Conservation (phyloP, 352 stramenopile species). For the Thraustochytrium striatum region DNA sequence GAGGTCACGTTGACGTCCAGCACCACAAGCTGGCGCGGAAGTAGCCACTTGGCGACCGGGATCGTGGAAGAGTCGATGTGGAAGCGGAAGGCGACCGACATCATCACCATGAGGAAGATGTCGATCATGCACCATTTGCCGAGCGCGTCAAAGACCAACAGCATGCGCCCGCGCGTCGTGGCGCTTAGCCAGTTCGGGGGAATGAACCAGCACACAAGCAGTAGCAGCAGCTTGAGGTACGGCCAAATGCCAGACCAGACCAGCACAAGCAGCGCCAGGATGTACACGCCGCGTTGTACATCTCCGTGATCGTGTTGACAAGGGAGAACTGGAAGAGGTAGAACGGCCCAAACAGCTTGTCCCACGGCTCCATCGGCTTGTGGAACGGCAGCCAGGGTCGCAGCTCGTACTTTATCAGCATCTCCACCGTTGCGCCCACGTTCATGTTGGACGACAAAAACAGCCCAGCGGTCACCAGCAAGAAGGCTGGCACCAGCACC, state of each 20-base stretch:
- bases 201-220: conserved; percentile 60
- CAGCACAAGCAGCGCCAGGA: conserved; percentile 64
- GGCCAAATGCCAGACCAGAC: conserved; percentile 69
- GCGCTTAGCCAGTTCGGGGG: background rate
- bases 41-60: conserved; percentile 3
- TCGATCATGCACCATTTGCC: conserved; percentile 72
- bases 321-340: conserved; percentile 53
- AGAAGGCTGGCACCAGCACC: conserved; percentile 25
- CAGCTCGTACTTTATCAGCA: conserved; percentile 17
- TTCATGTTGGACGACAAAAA: conserved; percentile 23
- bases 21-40: conserved; percentile 53
- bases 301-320: conserved; percentile 52
- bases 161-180: conserved; percentile 56
- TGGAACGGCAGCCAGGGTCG: background rate
- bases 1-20: conserved; percentile 64
- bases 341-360: conserved; percentile 17
- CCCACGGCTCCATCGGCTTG: background rate
- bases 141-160: conserved; percentile 64
- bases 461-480: background rate
- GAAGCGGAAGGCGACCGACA: conserved; percentile 70
- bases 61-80: conserved; percentile 53
- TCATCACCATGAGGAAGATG: conserved; percentile 68
- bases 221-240: conserved; percentile 65
- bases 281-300: conserved; percentile 62
- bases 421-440: conserved; percentile 24